These are phyloP conservation scores for Amaranthus cruentus DNA, from an alignment of 148 eudicot genomes.

Conservation along the genomic window DNA sequence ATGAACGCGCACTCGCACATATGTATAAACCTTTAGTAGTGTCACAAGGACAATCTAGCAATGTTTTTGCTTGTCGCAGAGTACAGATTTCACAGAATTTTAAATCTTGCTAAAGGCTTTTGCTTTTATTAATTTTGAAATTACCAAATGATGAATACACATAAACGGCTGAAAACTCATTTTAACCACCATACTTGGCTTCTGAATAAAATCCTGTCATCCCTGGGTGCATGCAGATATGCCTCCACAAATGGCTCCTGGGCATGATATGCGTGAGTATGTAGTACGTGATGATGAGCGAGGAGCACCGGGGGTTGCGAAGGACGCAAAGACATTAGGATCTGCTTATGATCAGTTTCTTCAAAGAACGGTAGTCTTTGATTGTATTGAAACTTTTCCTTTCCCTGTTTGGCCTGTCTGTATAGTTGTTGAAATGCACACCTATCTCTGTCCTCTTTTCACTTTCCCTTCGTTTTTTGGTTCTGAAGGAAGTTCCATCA, in stretches of 20 bases:
- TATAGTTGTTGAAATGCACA: constrained; percentile 11
- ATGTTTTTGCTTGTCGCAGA: no score
- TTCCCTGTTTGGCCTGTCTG: neutral
- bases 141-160: neutral
- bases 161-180: constrained; percentile 2
- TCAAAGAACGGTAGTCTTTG: constrained; percentile 42
- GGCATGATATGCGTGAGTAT: constrained; percentile 39
- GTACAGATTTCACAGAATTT: no score
- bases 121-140: neutral
- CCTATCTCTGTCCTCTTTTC: constrained; percentile 4
- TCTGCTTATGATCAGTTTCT: constrained; percentile 72
- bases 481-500: constrained; percentile 42
- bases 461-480: constrained; percentile 4
- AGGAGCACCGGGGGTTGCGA: constrained; percentile 32
- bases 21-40: no score
- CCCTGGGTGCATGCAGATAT: constrained; percentile 36
- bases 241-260: constrained; percentile 33
- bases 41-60: no score
- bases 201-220: constrained; percentile 10
- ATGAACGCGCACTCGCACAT: no score
- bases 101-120: neutral
- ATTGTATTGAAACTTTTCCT: neutral
- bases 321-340: constrained; percentile 49
- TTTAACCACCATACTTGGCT: neutral
- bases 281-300: constrained; percentile 37